Percentiles rank a stretch among this genome's conserved stretches.
These are phyloP conservation scores for Prunella vulgaris DNA, from an alignment of 257 asterid species.

Conservation along the genomic window DNA sequence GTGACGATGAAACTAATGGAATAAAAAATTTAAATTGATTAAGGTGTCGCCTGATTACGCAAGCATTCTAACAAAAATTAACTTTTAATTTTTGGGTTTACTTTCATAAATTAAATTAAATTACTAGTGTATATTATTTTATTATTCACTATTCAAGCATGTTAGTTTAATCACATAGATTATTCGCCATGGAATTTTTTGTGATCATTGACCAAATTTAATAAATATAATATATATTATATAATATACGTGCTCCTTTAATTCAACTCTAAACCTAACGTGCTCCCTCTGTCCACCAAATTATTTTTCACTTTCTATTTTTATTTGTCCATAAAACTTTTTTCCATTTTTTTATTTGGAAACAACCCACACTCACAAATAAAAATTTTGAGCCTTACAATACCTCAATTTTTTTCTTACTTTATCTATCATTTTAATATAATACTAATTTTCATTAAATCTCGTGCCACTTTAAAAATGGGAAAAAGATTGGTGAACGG, in stretches of 20 bases:
- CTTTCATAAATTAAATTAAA: not conserved
- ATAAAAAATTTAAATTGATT: not conserved
- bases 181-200: not conserved
- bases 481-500: too few species aligned
- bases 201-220: conserved; percentile 10
- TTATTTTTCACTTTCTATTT: too few species aligned
- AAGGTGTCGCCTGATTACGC: conserved; percentile 2
- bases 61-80: not conserved
- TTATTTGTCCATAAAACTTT: too few species aligned
- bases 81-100: not conserved
- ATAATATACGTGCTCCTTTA: conserved; percentile 14
- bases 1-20: not conserved
- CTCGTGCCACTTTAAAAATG: too few species aligned
- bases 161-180: not conserved
- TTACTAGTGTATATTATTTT: not conserved
- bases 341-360: too few species aligned
- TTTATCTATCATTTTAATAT: too few species aligned
- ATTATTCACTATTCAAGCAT: not conserved
- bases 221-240: not conserved
- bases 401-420: too few species aligned
- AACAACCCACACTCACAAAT: too few species aligned
- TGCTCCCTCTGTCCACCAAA: too few species aligned
- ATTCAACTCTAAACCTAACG: conserved; percentile 9
- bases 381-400: too few species aligned
- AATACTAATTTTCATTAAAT: too few species aligned